These are phyloP conservation scores for Trichoderma virens DNA, from an alignment of 495 filamentous ascomycete genomes.

Conservation along the genomic window DNA sequence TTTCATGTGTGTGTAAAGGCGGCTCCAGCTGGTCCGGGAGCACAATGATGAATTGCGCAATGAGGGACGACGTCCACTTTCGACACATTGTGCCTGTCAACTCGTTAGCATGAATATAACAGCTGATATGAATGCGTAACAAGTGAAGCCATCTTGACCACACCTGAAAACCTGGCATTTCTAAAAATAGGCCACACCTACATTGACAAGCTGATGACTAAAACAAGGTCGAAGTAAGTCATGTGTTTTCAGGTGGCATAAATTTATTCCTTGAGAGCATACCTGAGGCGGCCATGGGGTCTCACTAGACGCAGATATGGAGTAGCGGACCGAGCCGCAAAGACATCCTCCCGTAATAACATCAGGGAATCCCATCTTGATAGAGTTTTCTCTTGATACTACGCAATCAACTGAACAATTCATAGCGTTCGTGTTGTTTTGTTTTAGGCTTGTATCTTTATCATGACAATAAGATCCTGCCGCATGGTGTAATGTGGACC, in stretches of 20 bases:
- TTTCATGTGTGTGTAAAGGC: background rate
- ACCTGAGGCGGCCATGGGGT: constrained; percentile 8
- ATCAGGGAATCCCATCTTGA: background rate
- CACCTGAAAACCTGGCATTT: background rate
- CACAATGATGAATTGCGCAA: constrained; percentile 10
- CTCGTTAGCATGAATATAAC: too few species aligned
- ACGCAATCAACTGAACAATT: background rate
- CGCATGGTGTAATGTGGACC: background rate
- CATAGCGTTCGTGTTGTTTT: too few species aligned
- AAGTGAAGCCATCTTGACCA: too few species aligned
- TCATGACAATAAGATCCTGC: too few species aligned
- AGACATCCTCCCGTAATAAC: constrained; percentile 9
- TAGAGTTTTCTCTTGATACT: too few species aligned
- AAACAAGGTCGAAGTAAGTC: background rate
- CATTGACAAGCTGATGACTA: background rate
- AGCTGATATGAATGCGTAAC: too few species aligned
- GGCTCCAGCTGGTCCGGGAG: background rate
- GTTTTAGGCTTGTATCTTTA: too few species aligned
- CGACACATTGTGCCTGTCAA: constrained; percentile 12
- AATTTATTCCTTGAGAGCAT: background rate
- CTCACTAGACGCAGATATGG: background rate
- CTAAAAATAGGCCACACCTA: background rate
- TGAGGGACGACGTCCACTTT: constrained; percentile 11
- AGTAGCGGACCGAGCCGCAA: constrained; percentile 7
- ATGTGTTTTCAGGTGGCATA: background rate